Evolutionary conservation across 83 land plant genomes (phyloP), one percentile per base, ranked within the genome.

Genomic region (Picea abies): DNA sequence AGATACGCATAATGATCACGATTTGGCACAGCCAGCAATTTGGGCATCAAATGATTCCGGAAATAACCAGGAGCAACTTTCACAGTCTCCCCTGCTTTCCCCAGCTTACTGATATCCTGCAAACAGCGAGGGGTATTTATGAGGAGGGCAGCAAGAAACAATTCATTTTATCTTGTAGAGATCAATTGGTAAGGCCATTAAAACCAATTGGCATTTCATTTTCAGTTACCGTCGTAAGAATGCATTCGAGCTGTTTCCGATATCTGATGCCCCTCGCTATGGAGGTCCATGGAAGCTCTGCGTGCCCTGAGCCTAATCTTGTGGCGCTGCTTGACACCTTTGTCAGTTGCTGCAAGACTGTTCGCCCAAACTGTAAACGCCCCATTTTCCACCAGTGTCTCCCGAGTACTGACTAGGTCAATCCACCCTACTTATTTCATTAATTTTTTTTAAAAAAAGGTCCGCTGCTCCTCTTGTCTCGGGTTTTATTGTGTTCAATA

Each of bases 41-140:
- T 95, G 72, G 96, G 98, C 88, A 93, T 91, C 83, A 93, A 75
- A 79, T 91, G 84, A 83, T 95, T 95, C 23, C 96, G 89, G 56
- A 92, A 95, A 75, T 93, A 87, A 1, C 98, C 98, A 0, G 96
- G 92, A 47, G 98, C 92, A 68, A 95, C 98, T 85, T 90, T 90
- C 71, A 95, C 98, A 17, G 89, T 88, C 72, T 95, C 96, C 63
- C 98, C 98, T 37, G 94, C 91, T 76, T 84, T 87, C 4, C 94
- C 96, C 76, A 94, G 87, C 84, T 89, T 89, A 11, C 89, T 84
- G 9, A 94, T 82, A 47, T 35, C 86, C 96, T 92, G 72, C 70
- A 49, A 4, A 70, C 41, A 37, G 56, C 14, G 10, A 2, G 56
- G 3, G 56, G 14, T 52, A n/a, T 20, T 64, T 47, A 72, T 49